Evolutionary conservation across 208 protist species (phyloP).

Genomic region (Trichomonas tenax): DNA sequence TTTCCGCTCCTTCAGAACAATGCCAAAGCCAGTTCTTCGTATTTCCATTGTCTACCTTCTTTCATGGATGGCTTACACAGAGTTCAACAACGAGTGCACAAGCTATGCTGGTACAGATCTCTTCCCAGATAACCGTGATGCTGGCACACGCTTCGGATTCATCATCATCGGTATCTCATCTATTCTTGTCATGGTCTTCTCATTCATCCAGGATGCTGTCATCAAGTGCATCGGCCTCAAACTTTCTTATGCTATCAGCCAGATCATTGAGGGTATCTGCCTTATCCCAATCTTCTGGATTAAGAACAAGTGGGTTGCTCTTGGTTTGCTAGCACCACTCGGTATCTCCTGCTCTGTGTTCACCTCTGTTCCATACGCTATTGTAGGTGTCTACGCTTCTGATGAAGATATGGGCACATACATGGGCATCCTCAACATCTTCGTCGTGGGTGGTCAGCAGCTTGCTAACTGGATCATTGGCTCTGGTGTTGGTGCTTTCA

Average conservation of each 20-base stretch:
- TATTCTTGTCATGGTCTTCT: neutral
- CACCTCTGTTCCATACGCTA: neutral
- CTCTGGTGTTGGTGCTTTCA: neutral
- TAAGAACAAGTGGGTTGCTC: neutral
- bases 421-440: neutral
- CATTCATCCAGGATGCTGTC: neutral
- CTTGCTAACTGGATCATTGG: neutral
- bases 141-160: neutral
- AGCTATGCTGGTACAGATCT: neutral
- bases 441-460: neutral
- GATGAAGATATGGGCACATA: neutral
- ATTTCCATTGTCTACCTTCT: neutral
- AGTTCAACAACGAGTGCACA: neutral
- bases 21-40: neutral
- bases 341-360: neutral
- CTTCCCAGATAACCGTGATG: neutral
- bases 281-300: neutral
- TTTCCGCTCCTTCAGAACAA: neutral
- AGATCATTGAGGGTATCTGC: neutral
- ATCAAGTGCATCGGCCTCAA: neutral
- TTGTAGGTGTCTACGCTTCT: neutral
- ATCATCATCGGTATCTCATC: neutral
- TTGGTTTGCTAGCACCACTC: neutral
- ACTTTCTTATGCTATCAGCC: neutral
- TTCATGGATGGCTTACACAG: neutral